A percentile compares a stretch with the other conserved stretches of the same genome.
Evolutionary conservation across 1,139 yeast species (phyloP).

Genomic region (Zygoascus sp.): DNA sequence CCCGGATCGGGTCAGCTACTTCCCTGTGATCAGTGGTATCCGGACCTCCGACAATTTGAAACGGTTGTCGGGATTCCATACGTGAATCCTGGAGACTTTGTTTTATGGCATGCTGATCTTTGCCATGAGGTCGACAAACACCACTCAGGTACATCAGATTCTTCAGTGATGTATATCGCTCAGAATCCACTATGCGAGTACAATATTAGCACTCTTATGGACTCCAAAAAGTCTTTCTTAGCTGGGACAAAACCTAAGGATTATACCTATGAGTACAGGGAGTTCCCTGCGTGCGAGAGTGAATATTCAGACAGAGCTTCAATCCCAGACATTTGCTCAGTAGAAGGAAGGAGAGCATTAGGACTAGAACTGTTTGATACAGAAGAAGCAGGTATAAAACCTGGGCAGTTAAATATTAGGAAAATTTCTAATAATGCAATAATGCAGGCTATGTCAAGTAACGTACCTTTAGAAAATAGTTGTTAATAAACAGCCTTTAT

Average conservation of each 20-base stretch:
- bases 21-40: slow-evolving; percentile 13
- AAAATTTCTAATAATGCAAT: slow-evolving; percentile 4
- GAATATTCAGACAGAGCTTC: slow-evolving; percentile 6
- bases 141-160: slow-evolving; percentile 40
- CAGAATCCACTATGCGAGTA: slow-evolving; percentile 9
- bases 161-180: slow-evolving; percentile 39
- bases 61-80: slow-evolving; percentile 28
- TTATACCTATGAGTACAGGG: not conserved
- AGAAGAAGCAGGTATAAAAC: not conserved
- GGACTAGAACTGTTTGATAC: slow-evolving; percentile 8
- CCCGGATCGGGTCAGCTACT: slow-evolving; percentile 10
- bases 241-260: slow-evolving; percentile 11
- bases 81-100: slow-evolving; percentile 38
- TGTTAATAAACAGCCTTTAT: no score
- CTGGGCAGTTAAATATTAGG: slow-evolving; percentile 8
- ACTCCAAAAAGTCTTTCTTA: slow-evolving; percentile 5
- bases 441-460: no score
- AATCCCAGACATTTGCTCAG: slow-evolving; percentile 6
- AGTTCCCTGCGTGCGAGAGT: slow-evolving; percentile 9
- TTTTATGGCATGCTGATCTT: slow-evolving; percentile 49
- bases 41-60: slow-evolving; percentile 25
- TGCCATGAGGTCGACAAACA: slow-evolving; percentile 46
- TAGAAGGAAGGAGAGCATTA: slow-evolving; percentile 1
- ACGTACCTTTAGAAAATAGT: no score
- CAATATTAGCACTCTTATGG: slow-evolving; percentile 8